Base-by-base conservation (phyloP, 805 yeast species). In the Hyphopichia homilentoma region DNA sequence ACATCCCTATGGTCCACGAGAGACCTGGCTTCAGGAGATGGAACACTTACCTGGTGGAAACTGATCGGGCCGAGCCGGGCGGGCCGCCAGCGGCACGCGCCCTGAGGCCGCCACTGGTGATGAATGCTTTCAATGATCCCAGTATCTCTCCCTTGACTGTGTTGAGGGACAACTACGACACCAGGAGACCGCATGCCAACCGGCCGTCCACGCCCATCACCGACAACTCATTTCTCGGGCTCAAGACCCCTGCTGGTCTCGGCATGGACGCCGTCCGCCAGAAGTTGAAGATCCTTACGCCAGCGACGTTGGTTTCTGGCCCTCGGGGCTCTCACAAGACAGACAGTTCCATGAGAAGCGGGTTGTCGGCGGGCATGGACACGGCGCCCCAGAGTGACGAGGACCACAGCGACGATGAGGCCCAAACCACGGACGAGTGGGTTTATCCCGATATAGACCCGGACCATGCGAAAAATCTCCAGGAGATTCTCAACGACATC, bases 121-220 rank as follows among this genome's bases (percentile, higher is more conserved):
- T n/a, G n/a, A n/a, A n/a, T n/a, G n/a, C n/a, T n/a, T n/a, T 14
- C 5, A 18, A n/a, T 17, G 23, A 14, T 13, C 23, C 28, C 25
- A 49, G 55, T 27, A 26, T 52, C 2, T 54, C 60, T 2, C 61
- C 62, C 2, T 42, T 57, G 26, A 52, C 60, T 0, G 54, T 54
- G 7, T 35, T 56, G 13, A 36, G 45, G 25, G 61, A 57, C 27
- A 45, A 49, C 27, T 56, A 55, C 32, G 41, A 56, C 32, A 54
- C 51, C 13, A 45, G 29, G 31, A 26, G 52, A 14, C 59, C 59
- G 2, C 32, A 26, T 6, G 28, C 34, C 18, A 40, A 39, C 24
- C 22, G 16, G 15, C 28, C 34, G 6, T 25, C 30, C 2, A 13
- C 26, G 13, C 17, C 30, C 16, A 32, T 37, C 19, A 49, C 57